Evolutionary conservation across 805 yeast genomes (phyloP).

Genomic region (Candida germanica): DNA sequence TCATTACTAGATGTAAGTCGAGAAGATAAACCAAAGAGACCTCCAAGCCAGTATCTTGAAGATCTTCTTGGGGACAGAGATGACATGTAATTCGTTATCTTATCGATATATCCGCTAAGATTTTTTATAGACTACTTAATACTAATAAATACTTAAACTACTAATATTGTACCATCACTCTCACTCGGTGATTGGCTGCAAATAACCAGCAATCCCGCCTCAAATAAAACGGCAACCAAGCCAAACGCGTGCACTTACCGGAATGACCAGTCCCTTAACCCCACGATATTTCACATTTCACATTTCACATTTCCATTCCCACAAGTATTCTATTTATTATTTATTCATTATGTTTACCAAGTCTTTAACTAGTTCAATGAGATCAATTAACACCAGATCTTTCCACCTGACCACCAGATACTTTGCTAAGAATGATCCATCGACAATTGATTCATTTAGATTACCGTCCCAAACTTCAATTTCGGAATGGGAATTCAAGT

Average conservation of each 20-base stretch:
- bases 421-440: constrained; percentile 52
- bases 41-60: constrained; percentile 48
- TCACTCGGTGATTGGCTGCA: background rate
- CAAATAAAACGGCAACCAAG: background rate
- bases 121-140: too few relatives aligned
- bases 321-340: background rate
- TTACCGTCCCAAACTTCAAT: constrained; percentile 47
- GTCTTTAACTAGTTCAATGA: background rate
- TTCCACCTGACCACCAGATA: background rate
- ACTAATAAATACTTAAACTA: too few relatives aligned
- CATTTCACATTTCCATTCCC: background rate
- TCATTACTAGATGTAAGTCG: background rate
- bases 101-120: too few relatives aligned
- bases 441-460: constrained; percentile 56
- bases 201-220: too few relatives aligned
- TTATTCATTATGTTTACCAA: too few relatives aligned
- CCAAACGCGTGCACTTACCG: background rate
- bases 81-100: too few relatives aligned
- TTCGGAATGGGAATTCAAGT: constrained; percentile 49
- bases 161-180: too few relatives aligned
- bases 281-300: background rate
- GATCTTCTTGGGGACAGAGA: constrained; percentile 39
- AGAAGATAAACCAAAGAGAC: constrained; percentile 3
- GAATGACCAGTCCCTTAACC: background rate
- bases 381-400: constrained; percentile 6